Evolutionary conservation across 2,329 filamentous ascomycete genomes (phyloP), one percentile per base, ranked within the genome.

Genomic region (Colletotrichum sp.): DNA sequence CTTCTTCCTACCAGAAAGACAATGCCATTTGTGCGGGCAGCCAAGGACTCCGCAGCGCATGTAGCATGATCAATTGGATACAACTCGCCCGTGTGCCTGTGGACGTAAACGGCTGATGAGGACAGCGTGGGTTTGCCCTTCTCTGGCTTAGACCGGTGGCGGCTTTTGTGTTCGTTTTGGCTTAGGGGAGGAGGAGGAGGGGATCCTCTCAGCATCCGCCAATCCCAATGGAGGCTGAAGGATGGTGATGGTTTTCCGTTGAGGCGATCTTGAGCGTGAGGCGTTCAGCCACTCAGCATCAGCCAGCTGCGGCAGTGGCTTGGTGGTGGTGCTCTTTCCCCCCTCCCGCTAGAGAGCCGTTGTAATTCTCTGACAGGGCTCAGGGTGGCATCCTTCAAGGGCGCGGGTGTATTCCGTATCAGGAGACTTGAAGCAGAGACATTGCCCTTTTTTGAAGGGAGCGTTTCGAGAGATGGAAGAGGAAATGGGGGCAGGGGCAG

Each of bases 281-380:
- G 38, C 38, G 38, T 43, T 43, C 38, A 43, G 67, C 72, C 71
- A 70, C 58, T 65, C 71, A 70, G 72, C 72, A 74, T 43, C 38
- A 43, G 38, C 24, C 55, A 12, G 67, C 67, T 71, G 72, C 67
- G 52, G 72, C 67, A 60, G 72, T 65, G 72, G 72, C 72, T 74
- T 75, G 36, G 15, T 75, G 32, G 32, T 75, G n/a, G 36, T 58
- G n/a, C 48, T 57, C 28, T 58, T 28, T 30, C 9, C 43, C 18
- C 30, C 57, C 38, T 43, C 15, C 43, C 64, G n/a, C 52, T 57
- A 61, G 57, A 61, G 1, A 34, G 28, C 18, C 57, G 57, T 30
- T 26, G 57, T 30, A n/a, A 6, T 30, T 32, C 57, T 61, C 26
- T 30, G 28, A 30, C 30, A 30, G 57, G 28, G 36, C 36, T 38